Conservation (phyloP, 2,329 filamentous ascomycete species). For the Talaromyces sp. region DNA sequence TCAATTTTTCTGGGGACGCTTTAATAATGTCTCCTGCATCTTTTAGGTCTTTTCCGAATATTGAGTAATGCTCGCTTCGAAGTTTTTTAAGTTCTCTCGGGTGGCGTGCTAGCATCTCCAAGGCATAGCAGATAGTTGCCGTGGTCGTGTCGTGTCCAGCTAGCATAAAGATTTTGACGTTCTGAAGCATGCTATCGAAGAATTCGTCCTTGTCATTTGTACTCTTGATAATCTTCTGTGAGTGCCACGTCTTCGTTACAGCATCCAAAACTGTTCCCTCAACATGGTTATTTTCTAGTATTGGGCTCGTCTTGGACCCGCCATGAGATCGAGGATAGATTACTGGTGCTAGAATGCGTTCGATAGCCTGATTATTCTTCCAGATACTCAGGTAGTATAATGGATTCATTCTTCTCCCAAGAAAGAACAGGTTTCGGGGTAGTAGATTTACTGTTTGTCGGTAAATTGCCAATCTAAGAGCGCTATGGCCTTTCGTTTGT, state of each 20-base stretch:
- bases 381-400: not conserved
- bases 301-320: not conserved
- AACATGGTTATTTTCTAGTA: not conserved
- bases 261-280: not conserved
- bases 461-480: not conserved
- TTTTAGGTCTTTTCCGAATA: conserved; percentile 47
- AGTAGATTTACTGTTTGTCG: conserved; percentile 20
- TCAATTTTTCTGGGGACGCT: conserved; percentile 46
- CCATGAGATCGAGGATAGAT: not conserved
- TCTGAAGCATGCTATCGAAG: not conserved
- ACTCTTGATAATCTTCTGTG: not conserved
- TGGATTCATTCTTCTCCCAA: not conserved
- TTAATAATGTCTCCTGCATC: conserved; percentile 39
- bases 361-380: not conserved
- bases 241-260: not conserved
- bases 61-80: conserved; percentile 50
- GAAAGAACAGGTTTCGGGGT: not conserved
- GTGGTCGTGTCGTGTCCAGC: conserved; percentile 28
- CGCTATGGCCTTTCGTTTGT: not conserved
- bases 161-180: not conserved
- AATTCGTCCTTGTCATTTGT: not conserved
- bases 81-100: conserved; percentile 36
- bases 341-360: not conserved
- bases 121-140: conserved; percentile 31
- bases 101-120: conserved; percentile 36